Evolutionary conservation across 345 rosid species (phyloP), one percentile per base, ranked within the genome.

Genomic region (Linum trigynum): DNA sequence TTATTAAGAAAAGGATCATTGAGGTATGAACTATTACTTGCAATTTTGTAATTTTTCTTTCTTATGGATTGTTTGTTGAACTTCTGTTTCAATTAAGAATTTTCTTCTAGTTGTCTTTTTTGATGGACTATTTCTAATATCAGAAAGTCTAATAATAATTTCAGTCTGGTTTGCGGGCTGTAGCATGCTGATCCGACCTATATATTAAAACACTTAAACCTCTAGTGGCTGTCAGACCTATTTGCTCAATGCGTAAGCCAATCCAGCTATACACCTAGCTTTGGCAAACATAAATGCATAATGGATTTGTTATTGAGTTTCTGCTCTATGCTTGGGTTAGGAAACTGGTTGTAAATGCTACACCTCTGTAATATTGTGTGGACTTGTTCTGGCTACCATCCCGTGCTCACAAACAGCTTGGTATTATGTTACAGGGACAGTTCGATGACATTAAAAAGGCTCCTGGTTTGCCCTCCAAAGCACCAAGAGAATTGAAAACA

Each of bases 371-470:
- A 7, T 45, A 4, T 9, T 7, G 51, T 8, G 8, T 45, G 11
- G 51, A 45, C 51, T 3, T 48, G 53, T 48, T 48, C 14, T 48
- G 32, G 14, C 53, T 9, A 48, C 56, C 5, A 39, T 66, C 51
- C 5, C 38, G 63, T 55, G 7, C 32, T 23, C 55, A 60, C 56
- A 12, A 59, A 39, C 39, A 37, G 38, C 61, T 39, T 60, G 60
- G 35, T 45, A 35, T 76, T 67, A 72, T 75, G 58, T 67, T 73
- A 35, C 62, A 91, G 97, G 96, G 74, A 55, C 82, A 75, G 65
- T 91, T 82, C 74, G 88, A 91, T 79, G 96, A 88, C 71, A 81
- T 81, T 70, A 72, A 77, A 64, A 86, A 79, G 71, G 76, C 76
- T 70, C 78, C 86, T 40, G 69, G 70, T 65, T 61, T 85, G 69